These are phyloP conservation scores for Meira nashicola DNA, from an alignment of 1,284 basidiomycete genomes.

Conservation along the genomic window DNA sequence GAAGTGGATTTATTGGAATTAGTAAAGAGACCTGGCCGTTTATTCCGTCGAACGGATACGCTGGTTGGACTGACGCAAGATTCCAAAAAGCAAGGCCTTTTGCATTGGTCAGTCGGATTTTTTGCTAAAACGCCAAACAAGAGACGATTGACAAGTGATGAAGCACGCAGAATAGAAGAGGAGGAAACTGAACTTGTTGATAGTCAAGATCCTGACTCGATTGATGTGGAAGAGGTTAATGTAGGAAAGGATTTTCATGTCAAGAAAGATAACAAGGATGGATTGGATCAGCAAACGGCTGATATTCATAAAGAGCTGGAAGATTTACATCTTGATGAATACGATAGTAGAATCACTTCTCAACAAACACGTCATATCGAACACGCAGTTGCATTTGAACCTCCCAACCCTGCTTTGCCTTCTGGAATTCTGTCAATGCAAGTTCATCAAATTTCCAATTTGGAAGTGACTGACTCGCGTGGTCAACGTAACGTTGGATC, in stretches of 20 bases:
- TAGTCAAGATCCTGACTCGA: neutral
- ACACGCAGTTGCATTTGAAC: slow-evolving; percentile 23
- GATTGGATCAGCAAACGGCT: neutral
- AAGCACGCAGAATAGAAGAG: slow-evolving; percentile 2
- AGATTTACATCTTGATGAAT: slow-evolving; percentile 5
- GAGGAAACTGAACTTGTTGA: slow-evolving; percentile 3
- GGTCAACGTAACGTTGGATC: slow-evolving; percentile 24
- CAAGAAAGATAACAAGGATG: neutral
- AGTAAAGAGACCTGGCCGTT: slow-evolving; percentile 39
- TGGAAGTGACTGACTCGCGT: slow-evolving; percentile 51
- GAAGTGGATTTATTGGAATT: slow-evolving; percentile 54
- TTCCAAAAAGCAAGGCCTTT: slow-evolving; percentile 29
- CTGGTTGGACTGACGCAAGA: slow-evolving; percentile 24
- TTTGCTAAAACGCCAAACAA: slow-evolving; percentile 23
- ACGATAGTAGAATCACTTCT: no score
- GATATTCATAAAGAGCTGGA: neutral
- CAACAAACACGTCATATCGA: slow-evolving; percentile 12
- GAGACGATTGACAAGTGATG: neutral
- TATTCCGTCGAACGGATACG: slow-evolving; percentile 18
- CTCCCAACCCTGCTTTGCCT: slow-evolving; percentile 23
- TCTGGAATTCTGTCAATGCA: slow-evolving; percentile 32
- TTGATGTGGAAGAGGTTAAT: neutral
- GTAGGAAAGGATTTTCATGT: slow-evolving; percentile 4
- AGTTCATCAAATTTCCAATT: slow-evolving; percentile 35
- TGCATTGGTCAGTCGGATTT: slow-evolving; percentile 29